phyloP scores from a whole-genome alignment of 2,329 filamentous ascomycete genomes.

The Fusarium sp. region DNA sequence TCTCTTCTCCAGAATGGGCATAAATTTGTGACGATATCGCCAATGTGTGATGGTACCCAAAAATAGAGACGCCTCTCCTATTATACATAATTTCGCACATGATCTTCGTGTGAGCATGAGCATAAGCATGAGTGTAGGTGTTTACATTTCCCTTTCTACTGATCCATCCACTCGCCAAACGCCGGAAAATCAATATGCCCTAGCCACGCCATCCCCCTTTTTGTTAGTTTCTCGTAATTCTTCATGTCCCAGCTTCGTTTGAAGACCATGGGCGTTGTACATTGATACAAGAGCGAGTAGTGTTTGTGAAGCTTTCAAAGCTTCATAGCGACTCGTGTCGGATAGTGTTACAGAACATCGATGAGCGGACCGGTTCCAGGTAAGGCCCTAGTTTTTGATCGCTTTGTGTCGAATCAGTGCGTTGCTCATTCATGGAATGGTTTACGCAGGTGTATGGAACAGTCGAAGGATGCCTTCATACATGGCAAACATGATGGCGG shows the following conservation, averaged over 20 bases:
- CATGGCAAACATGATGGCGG: conserved; percentile 96
- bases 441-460: conserved; percentile 51
- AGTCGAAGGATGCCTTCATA: conserved; percentile 68
- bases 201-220: conserved; percentile 8
- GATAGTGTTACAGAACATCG: conserved; percentile 22
- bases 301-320: background rate
- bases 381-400: background rate
- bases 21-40: background rate
- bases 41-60: conserved; percentile 1
- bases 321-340: background rate
- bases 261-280: conserved; percentile 11
- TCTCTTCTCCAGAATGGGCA: background rate
- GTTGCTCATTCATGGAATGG: background rate
- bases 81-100: conserved; percentile 30
- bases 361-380: background rate
- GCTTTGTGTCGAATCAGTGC: background rate
- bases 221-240: conserved; percentile 6
- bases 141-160: conserved; percentile 12
- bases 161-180: conserved; percentile 19
- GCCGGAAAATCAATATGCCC: conserved; percentile 17
- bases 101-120: background rate
- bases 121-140: conserved; percentile 6
- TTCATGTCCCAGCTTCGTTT: background rate
- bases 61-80: conserved; percentile 1
- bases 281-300: conserved; percentile 1